Conservation (phyloP, 768 basidiomycete species). For the Amanita rimosa region DNA sequence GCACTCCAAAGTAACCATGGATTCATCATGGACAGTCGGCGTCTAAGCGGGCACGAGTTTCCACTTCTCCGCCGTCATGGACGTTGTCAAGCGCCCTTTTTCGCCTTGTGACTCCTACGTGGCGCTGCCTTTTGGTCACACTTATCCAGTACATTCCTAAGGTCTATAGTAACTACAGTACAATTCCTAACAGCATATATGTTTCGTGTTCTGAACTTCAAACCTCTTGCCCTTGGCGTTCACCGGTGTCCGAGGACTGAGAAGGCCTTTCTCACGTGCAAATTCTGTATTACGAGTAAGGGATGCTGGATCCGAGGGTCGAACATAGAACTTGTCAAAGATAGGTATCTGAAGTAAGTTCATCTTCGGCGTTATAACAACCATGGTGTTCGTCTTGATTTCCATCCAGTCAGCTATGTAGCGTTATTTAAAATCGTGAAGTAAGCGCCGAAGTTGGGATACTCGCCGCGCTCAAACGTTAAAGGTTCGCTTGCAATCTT, state of each 20-base stretch:
- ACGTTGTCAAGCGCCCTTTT: conserved; percentile 1
- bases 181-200: conserved; percentile 4
- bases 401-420: conserved; percentile 93
- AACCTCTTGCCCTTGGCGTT: not conserved
- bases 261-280: conserved; percentile 79
- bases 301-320: conserved; percentile 69
- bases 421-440: conserved; percentile 4
- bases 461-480: conserved; percentile 85
- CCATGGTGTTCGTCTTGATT: conserved; percentile 93
- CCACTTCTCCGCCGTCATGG: conserved; percentile 6
- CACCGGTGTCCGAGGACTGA: conserved; percentile 41
- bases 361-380: conserved; percentile 92
- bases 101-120: conserved; percentile 2
- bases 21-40: conserved; percentile 26
- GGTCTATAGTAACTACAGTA: too few species aligned
- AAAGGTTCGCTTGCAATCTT: conserved; percentile 87
- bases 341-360: conserved; percentile 93
- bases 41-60: conserved; percentile 3
- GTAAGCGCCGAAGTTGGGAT: not conserved
- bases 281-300: conserved; percentile 67
- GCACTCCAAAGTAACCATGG: conserved; percentile 61
- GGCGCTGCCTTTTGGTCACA: not conserved
- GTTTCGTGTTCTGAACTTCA: not conserved
- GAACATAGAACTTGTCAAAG: conserved; percentile 86
- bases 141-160: too few species aligned